A percentile compares a stretch with the other conserved stretches of the same genome.
These are phyloP conservation scores for Saccharomycopsis schoenii DNA, from an alignment of 805 yeast genomes.

Conservation along the genomic window DNA sequence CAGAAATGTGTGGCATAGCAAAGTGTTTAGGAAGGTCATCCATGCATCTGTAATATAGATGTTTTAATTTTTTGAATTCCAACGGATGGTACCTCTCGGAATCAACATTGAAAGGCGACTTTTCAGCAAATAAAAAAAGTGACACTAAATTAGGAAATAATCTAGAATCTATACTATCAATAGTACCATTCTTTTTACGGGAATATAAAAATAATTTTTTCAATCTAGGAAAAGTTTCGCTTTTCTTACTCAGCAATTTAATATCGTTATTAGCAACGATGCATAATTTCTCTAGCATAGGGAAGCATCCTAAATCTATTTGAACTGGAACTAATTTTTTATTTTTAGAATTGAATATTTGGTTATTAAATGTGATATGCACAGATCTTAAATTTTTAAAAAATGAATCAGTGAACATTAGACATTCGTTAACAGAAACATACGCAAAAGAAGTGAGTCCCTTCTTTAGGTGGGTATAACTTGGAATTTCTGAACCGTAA, in stretches of 20 bases:
- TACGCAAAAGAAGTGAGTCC: neutral
- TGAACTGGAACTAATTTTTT: neutral
- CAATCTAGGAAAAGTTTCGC: neutral
- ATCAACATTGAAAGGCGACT: neutral
- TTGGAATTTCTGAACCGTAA: neutral
- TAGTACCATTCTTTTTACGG: neutral
- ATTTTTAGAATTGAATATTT: neutral
- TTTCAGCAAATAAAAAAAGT: neutral
- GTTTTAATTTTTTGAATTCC: neutral
- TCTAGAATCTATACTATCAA: neutral
- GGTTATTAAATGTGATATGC: neutral
- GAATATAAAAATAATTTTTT: neutral
- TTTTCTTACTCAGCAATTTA: neutral
- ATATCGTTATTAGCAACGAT: neutral
- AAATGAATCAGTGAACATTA: neutral
- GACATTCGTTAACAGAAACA: neutral
- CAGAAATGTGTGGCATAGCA: neutral
- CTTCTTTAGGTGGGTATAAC: neutral
- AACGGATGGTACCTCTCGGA: neutral
- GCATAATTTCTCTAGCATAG: neutral
- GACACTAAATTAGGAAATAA: neutral
- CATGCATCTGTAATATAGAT: neutral
- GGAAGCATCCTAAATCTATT: neutral
- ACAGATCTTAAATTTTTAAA: neutral
- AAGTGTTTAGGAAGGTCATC: neutral